Evolutionary conservation across 257 asterid species (phyloP).

Genomic region (Handroanthus guayacan): DNA sequence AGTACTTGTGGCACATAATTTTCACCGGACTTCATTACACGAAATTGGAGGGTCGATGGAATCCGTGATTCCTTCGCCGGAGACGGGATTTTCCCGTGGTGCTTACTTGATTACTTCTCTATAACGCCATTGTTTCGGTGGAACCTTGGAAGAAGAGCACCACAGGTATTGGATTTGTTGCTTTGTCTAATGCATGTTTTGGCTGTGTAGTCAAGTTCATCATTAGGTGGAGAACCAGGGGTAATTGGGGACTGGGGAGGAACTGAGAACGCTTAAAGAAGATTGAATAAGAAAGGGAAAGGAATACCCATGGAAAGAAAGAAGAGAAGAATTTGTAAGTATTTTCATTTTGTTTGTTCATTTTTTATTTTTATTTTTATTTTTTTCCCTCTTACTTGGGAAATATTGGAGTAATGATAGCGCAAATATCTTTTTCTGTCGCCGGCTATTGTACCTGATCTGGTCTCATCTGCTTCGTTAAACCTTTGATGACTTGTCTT

Average conservation of each 20-base stretch:
- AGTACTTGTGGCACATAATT: not conserved
- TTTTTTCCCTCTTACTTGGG: not conserved
- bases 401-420: not conserved
- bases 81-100: not conserved
- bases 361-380: no score
- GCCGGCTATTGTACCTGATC: not conserved
- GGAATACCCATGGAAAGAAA: no score
- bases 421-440: not conserved
- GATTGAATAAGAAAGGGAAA: not conserved
- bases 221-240: not conserved
- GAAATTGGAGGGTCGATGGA: not conserved
- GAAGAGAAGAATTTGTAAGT: not conserved
- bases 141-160: not conserved
- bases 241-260: not conserved
- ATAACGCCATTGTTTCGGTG: not conserved
- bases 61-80: slow-evolving; percentile 10
- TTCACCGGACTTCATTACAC: not conserved
- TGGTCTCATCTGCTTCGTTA: not conserved
- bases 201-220: not conserved
- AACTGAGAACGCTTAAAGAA: not conserved
- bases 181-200: not conserved
- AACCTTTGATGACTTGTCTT: not conserved
- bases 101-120: not conserved
- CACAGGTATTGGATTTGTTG: not conserved
- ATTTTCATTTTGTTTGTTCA: not conserved